Conservation (phyloP, 768 basidiomycete species). For the Trametes villosa region DNA sequence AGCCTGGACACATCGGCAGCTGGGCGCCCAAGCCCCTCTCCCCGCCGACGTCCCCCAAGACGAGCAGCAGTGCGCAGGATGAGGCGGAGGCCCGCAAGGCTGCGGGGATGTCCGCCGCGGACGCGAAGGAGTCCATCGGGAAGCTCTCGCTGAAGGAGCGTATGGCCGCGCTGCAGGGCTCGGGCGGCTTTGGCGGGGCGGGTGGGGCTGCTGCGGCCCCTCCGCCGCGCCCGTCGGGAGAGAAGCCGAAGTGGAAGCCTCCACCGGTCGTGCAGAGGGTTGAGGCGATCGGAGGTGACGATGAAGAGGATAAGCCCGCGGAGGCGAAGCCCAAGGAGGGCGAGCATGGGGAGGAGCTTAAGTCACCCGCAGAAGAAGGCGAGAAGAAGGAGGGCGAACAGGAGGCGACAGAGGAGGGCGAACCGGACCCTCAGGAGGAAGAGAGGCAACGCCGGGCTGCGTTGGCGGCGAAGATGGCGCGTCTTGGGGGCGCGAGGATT, state of each 20-base stretch:
- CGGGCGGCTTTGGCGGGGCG: conserved; percentile 71
- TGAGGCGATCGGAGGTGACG: conserved; percentile 47
- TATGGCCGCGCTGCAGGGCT: conserved; percentile 92
- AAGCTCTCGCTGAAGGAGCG: conserved; percentile 87
- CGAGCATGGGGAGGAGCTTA: conserved; percentile 16
- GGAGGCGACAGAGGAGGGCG: conserved; percentile 37
- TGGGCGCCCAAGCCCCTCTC: conserved; percentile 74
- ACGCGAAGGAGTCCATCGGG: conserved; percentile 87
- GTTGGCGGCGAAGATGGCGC: conserved; percentile 92
- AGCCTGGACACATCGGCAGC: conserved; percentile 61
- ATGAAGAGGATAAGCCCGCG: conserved; percentile 25
- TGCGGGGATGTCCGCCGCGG: conserved; percentile 76
- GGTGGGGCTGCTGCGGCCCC: conserved; percentile 43
- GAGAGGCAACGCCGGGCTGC: conserved; percentile 82
- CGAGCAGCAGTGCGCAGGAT: not conserved
- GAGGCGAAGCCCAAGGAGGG: conserved; percentile 25
- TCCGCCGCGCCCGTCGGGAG: conserved; percentile 61
- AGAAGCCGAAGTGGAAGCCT: conserved; percentile 88
- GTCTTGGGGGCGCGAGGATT: conserved; percentile 82
- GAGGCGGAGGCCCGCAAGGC: conserved; percentile 30
- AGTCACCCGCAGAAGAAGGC: conserved; percentile 23
- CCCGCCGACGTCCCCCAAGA: conserved; percentile 43
- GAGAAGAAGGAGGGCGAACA: not conserved
- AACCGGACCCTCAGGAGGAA: conserved; percentile 64
- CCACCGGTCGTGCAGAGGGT: conserved; percentile 51